Percentiles rank a stretch among this genome's conserved stretches.
These are phyloP conservation scores for Carex littledalei DNA, from an alignment of 176 grass and related monocot species.

Conservation along the genomic window DNA sequence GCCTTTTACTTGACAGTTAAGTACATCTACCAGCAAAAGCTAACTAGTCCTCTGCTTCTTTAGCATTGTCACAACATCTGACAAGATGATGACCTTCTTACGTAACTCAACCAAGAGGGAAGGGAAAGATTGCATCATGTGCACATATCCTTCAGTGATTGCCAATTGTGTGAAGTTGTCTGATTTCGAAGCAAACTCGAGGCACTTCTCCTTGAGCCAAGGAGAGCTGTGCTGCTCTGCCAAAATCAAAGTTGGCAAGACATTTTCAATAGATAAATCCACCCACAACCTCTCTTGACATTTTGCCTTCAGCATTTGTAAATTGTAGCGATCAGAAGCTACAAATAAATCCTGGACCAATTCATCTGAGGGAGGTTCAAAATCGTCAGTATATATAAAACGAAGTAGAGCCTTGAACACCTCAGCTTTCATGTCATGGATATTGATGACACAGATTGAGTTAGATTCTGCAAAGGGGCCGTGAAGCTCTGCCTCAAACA, in stretches of 20 bases:
- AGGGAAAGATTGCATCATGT: neutral
- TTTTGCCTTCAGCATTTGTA: neutral
- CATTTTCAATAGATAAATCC: neutral
- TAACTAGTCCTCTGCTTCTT: neutral
- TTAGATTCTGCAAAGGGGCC: neutral
- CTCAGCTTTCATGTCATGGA: constrained; percentile 9
- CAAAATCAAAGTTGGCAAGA: neutral
- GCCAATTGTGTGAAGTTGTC: neutral
- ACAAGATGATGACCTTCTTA: neutral
- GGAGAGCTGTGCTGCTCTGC: neutral
- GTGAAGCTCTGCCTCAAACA: neutral
- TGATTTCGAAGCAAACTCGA: neutral
- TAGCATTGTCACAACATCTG: neutral
- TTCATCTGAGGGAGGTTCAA: neutral
- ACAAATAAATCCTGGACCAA: neutral
- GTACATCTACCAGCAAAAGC: neutral
- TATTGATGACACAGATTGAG: neutral
- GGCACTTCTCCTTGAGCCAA: neutral
- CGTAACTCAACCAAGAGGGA: constrained; percentile 1
- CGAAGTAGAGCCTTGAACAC: neutral
- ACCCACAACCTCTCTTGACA: neutral
- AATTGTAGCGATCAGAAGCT: neutral
- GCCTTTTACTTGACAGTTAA: neutral
- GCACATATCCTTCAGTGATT: constrained; percentile 2
- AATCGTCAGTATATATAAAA: constrained; percentile 6